These are phyloP conservation scores for Diplodia sapinea DNA, from an alignment of 2,329 filamentous ascomycete genomes.

Conservation along the genomic window DNA sequence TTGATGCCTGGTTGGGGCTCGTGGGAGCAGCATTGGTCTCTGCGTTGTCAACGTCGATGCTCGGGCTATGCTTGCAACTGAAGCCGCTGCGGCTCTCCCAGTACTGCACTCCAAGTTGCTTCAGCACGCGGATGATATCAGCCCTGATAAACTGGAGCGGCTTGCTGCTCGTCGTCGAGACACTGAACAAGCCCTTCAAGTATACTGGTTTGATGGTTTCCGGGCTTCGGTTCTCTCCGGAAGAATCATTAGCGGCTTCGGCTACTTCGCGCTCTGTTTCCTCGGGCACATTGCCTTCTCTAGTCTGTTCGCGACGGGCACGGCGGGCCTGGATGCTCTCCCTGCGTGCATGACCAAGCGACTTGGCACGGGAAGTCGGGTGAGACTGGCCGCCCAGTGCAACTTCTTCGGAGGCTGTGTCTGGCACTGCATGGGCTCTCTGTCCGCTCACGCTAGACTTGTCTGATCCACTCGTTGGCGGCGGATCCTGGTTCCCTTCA, in stretches of 20 bases:
- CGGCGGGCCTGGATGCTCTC: slow-evolving; percentile 92
- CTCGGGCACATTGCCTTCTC: slow-evolving; percentile 81
- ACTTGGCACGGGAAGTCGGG: slow-evolving; percentile 70
- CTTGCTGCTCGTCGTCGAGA: slow-evolving; percentile 93
- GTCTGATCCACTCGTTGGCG: slow-evolving; percentile 79
- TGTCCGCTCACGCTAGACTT: slow-evolving; percentile 64
- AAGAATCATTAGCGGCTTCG: slow-evolving; percentile 61
- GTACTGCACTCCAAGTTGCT: slow-evolving; percentile 87
- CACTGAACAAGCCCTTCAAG: slow-evolving; percentile 95
- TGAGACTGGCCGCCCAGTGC: slow-evolving; percentile 40
- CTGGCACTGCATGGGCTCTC: slow-evolving; percentile 53
- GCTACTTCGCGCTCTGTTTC: slow-evolving; percentile 83
- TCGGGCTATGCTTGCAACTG: slow-evolving; percentile 83
- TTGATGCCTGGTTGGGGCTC: slow-evolving; percentile 37
- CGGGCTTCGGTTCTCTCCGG: slow-evolving; percentile 56
- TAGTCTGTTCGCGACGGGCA: slow-evolving; percentile 71
- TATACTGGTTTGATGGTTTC: slow-evolving; percentile 93
- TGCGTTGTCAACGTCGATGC: slow-evolving; percentile 79
- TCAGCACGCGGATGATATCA: slow-evolving; percentile 89
- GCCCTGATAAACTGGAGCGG: slow-evolving; percentile 82
- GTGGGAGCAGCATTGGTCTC: slow-evolving; percentile 55
- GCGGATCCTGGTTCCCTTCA: slow-evolving; percentile 52
- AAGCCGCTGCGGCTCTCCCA: slow-evolving; percentile 94
- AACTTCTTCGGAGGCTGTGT: slow-evolving; percentile 59
- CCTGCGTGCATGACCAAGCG: slow-evolving; percentile 83